Percentiles rank a stretch among this genome's conserved stretches.
phyloP scores from a whole-genome alignment of 805 yeast species.

The Nakazawaea wyomingensis region DNA sequence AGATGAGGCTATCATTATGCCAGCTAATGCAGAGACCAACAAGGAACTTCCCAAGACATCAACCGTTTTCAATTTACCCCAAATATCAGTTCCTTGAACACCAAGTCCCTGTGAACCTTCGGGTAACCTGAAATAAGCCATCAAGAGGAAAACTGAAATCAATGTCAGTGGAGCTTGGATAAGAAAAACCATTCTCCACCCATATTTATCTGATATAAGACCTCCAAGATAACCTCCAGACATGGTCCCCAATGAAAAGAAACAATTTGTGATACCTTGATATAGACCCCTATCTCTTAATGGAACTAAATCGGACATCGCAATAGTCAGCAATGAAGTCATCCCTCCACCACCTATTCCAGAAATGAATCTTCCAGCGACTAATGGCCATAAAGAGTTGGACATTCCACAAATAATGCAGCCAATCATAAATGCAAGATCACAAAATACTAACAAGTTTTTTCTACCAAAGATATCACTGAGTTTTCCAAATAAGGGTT shows the following conservation, averaged over 20 bases:
- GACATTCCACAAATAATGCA: slow-evolving; percentile 52
- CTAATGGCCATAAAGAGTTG: slow-evolving; percentile 39
- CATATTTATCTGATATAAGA: slow-evolving; percentile 45
- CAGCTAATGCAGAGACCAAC: slow-evolving; percentile 39
- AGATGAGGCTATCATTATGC: slow-evolving; percentile 46
- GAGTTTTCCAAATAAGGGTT: slow-evolving; percentile 66
- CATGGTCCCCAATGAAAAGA: slow-evolving; percentile 75
- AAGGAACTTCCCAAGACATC: slow-evolving; percentile 50
- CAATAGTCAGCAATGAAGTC: slow-evolving; percentile 69
- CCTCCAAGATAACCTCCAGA: slow-evolving; percentile 67
- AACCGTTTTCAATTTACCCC: slow-evolving; percentile 45
- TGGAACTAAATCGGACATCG: slow-evolving; percentile 76
- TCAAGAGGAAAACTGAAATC: slow-evolving; percentile 33
- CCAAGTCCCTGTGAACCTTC: slow-evolving; percentile 17
- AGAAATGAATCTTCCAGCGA: slow-evolving; percentile 60
- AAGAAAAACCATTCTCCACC: slow-evolving; percentile 64
- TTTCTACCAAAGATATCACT: slow-evolving; percentile 72
- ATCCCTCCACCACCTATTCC: slow-evolving; percentile 94
- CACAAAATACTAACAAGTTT: slow-evolving; percentile 44
- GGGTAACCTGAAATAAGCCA: slow-evolving; percentile 40
- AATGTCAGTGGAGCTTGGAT: slow-evolving; percentile 51
- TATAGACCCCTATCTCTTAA: slow-evolving; percentile 75
- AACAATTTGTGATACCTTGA: slow-evolving; percentile 81
- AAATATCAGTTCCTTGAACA: slow-evolving; percentile 30
- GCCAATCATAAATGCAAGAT: slow-evolving; percentile 51